Evolutionary conservation across 306 rosid genomes (phyloP).

Genomic region (Ziziphus jujuba): DNA sequence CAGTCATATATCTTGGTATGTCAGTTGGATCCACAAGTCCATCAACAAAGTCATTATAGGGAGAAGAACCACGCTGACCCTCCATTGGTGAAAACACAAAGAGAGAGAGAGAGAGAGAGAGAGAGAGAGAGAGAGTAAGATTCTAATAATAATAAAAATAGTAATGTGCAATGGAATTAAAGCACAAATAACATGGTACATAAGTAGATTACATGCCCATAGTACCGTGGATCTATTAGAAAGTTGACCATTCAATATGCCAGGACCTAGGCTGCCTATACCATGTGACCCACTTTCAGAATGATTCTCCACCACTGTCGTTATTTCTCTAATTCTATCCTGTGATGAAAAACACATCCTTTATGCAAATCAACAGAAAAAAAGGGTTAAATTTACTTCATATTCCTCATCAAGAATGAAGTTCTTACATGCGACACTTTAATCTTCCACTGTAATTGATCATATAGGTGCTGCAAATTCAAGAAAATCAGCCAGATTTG

Average conservation of each 20-base stretch:
- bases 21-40: slow-evolving; percentile 37
- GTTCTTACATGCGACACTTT: slow-evolving; percentile 90
- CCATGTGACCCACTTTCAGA: slow-evolving; percentile 47
- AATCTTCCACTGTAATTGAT: slow-evolving; percentile 92
- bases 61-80: slow-evolving; percentile 48
- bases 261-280: slow-evolving; percentile 44
- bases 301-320: slow-evolving; percentile 41
- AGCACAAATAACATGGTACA: slow-evolving; percentile 9
- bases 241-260: slow-evolving; percentile 42
- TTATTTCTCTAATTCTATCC: slow-evolving; percentile 75
- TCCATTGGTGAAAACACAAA: slow-evolving; percentile 21
- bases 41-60: slow-evolving; percentile 30
- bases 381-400: slow-evolving; percentile 8
- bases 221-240: slow-evolving; percentile 55
- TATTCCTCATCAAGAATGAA: not conserved
- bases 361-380: slow-evolving; percentile 17
- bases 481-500: slow-evolving; percentile 13
- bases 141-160: slow-evolving; percentile 4
- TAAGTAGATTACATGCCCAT: slow-evolving; percentile 37
- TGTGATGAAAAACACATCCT: slow-evolving; percentile 30
- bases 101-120: not conserved
- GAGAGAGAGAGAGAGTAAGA: not conserved
- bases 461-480: slow-evolving; percentile 74
- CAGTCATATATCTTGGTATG: slow-evolving; percentile 35
- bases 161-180: not conserved